Conservation (phyloP, 2,329 filamentous ascomycete species). For the Tolypocladium endophyticum region DNA sequence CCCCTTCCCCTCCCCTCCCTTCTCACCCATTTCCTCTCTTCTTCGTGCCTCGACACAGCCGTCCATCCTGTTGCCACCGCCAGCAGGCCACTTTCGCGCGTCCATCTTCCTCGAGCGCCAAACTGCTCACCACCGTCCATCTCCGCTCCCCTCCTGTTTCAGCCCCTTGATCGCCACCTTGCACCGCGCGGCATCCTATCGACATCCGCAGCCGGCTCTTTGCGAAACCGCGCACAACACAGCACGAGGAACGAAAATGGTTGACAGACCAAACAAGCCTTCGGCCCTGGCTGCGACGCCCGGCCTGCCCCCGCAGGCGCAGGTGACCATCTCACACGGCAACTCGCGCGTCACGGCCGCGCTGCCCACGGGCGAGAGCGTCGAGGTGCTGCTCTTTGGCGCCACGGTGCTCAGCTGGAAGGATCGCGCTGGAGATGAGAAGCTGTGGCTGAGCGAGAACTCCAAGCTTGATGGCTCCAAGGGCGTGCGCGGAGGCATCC, state of each 20-base stretch:
- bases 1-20: not conserved
- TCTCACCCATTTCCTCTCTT: not conserved
- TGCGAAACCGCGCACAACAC: not conserved
- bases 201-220: not conserved
- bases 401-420: constrained; percentile 94
- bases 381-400: constrained; percentile 80
- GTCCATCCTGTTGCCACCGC: not conserved
- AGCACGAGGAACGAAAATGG: constrained; percentile 33
- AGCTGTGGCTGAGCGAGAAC: constrained; percentile 74
- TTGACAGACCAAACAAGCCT: constrained; percentile 80
- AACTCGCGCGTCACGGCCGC: constrained; percentile 65
- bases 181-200: not conserved
- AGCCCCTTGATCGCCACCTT: not conserved
- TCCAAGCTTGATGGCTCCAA: constrained; percentile 79
- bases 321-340: constrained; percentile 63
- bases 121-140: not conserved
- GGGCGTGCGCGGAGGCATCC: constrained; percentile 83
- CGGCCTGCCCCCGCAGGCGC: constrained; percentile 61
- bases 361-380: constrained; percentile 76
- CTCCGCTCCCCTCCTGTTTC: not conserved
- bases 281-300: constrained; percentile 65
- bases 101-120: not conserved
- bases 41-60: not conserved
- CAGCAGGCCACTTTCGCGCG: not conserved
- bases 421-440: constrained; percentile 65